phyloP scores from a whole-genome alignment of 805 yeast genomes.

The Suhomyces vadensis region DNA sequence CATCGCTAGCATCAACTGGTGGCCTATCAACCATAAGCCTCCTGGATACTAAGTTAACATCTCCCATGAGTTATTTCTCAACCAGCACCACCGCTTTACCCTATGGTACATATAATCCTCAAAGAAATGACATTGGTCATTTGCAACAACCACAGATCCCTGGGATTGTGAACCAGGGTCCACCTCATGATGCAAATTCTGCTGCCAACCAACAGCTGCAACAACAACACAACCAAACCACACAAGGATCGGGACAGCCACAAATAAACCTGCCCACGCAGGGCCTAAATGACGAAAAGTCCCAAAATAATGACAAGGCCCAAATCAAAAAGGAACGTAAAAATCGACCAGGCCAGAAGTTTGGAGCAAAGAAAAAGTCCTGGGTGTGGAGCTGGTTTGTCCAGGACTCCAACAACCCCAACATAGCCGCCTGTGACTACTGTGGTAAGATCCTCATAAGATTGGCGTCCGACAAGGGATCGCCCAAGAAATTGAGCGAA shows the following conservation, averaged over 20 bases:
- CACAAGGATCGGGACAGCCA: not conserved
- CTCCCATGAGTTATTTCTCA: conserved; percentile 11
- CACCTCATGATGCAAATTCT: conserved; percentile 4
- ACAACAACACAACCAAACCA: conserved; percentile 4
- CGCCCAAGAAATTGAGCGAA: conserved; percentile 59
- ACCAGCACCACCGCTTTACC: conserved; percentile 8
- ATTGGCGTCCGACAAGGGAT: conserved; percentile 54
- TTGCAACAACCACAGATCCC: conserved; percentile 10
- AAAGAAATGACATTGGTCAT: conserved; percentile 5
- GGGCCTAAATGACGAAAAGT: not conserved
- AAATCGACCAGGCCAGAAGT: conserved; percentile 55
- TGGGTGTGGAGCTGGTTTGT: conserved; percentile 68
- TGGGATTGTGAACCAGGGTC: conserved; percentile 7
- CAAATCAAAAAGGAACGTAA: conserved; percentile 30
- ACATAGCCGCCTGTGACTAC: conserved; percentile 53
- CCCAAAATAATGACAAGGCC: not conserved
- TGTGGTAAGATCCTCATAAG: conserved; percentile 53
- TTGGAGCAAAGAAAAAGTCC: conserved; percentile 61
- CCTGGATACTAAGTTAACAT: too few relatives aligned
- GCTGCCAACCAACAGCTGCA: conserved; percentile 5
- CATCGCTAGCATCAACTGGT: too few relatives aligned
- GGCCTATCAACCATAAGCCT: too few relatives aligned
- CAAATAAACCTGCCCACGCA: not conserved
- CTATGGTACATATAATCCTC: conserved; percentile 12
- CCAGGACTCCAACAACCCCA: conserved; percentile 49